Evolutionary conservation across 352 stramenopile genomes (phyloP).

Genomic region (Phytophthora syringae): DNA sequence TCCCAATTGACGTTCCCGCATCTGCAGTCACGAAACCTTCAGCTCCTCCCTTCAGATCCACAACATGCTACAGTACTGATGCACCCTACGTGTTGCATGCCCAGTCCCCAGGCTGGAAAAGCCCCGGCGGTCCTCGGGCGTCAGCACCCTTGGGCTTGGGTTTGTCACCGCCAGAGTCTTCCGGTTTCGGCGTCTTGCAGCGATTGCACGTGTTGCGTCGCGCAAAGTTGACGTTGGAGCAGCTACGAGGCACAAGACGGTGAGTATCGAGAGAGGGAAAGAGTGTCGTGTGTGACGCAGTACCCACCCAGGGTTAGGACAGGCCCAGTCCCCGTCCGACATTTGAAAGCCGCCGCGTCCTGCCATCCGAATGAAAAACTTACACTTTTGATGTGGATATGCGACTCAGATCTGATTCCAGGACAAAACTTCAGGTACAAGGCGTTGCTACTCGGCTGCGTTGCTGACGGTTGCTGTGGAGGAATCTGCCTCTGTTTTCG

Average conservation of each 20-base stretch:
- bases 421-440: constrained; percentile 28
- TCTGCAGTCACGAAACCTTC: constrained; percentile 32
- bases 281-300: not conserved
- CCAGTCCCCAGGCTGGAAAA: constrained; percentile 87
- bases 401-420: constrained; percentile 42
- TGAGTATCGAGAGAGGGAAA: constrained; percentile 6
- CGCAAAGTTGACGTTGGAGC: constrained; percentile 87
- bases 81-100: constrained; percentile 74
- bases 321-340: constrained; percentile 79
- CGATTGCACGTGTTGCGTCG: constrained; percentile 82
- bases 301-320: constrained; percentile 76
- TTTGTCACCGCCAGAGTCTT: constrained; percentile 40
- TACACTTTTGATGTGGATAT: not conserved
- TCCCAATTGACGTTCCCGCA: constrained; percentile 91
- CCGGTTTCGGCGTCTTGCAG: constrained; percentile 70
- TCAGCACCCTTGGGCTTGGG: constrained; percentile 43
- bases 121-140: constrained; percentile 62
- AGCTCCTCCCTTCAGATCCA: not conserved
- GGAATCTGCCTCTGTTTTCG: constrained; percentile 16
- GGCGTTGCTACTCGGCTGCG: constrained; percentile 15
- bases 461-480: constrained; percentile 14
- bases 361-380: constrained; percentile 35
- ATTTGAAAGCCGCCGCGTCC: constrained; percentile 55
- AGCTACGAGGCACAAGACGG: constrained; percentile 44
- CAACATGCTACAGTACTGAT: not conserved